Evolutionary conservation across 495 filamentous ascomycete species (phyloP), one percentile per base, ranked within the genome.

Genomic region (Podospora comata): DNA sequence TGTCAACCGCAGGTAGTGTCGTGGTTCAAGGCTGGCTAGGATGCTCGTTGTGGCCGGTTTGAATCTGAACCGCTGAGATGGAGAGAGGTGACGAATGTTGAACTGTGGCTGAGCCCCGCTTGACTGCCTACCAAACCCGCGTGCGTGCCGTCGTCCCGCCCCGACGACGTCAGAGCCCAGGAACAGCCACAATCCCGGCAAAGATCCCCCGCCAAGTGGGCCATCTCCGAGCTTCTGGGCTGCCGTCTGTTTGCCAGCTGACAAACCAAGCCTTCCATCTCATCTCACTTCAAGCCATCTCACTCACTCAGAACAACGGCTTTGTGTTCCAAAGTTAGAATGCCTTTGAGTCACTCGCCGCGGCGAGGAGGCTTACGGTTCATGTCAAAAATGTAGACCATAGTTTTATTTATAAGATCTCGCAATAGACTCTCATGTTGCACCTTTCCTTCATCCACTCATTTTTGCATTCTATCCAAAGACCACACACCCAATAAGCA

Each of bases 21-120:
- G 39, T 60, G 60, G 27, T 48, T 6, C 1, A 44, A 34, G 15
- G 23, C 15, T 23, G 26, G 27, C 39, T 23, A 20, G 34, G 65
- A 66, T 59, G 44, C 64, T 65, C 64, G 61, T n/a, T 34, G 61
- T 63, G 27, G 27, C 28, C 32, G 61, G 61, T 20, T 34, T 63
- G 32, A 61, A 59, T 65, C 60, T 64, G 65, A 30, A 16, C 34
- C 11, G 27, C 1, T 13, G 28, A 13, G 27, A 20, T 28, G 57
- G 66, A 65, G 64, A 65, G 5, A 60, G 63, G 73, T 73, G 71
- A 75, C 71, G 71, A 71, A 60, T 71, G 39, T 48, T 73, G 65
- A 57, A 30, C 61, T 75, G 73, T 75, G 73, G 73, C 73, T 65
- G 73, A 71, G 73, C 71, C 48, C 30, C 32, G 32, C 28, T 58